Evolutionary conservation across 2,329 filamentous ascomycete genomes (phyloP).

Genomic region (Nannizziopsis arthrosporioides): DNA sequence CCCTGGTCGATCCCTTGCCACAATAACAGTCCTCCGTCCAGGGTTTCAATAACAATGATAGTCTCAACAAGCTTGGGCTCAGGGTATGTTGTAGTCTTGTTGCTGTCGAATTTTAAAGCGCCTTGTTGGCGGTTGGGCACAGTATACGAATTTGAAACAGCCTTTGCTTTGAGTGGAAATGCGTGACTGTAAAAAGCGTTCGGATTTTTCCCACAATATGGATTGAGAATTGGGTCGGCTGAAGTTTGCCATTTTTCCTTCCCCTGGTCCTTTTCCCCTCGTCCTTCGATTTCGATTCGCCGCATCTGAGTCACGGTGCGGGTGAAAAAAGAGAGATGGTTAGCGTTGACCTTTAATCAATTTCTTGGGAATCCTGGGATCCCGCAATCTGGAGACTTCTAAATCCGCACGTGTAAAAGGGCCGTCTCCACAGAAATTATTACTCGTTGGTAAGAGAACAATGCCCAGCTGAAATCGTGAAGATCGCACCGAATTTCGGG

Average conservation of each 20-base stretch:
- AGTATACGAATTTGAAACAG: no score
- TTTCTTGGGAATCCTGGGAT: background rate
- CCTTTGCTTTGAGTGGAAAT: no score
- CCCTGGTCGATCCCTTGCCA: slow-evolving; percentile 5
- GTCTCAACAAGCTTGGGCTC: background rate
- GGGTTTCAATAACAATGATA: background rate
- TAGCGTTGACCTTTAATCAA: no score
- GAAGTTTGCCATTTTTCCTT: background rate
- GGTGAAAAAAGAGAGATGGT: background rate
- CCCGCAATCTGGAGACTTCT: background rate
- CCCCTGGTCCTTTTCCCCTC: background rate
- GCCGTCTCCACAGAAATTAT: no score
- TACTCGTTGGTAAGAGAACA: no score
- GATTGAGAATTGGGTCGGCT: background rate
- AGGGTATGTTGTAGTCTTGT: background rate
- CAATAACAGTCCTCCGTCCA: background rate
- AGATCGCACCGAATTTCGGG: no score
- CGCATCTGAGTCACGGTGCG: background rate
- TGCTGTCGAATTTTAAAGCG: no score
- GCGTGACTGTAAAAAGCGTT: no score
- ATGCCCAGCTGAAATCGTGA: no score
- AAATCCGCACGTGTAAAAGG: slow-evolving; percentile 1
- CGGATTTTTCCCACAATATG: no score
- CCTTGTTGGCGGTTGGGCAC: no score
- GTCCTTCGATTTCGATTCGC: background rate